Conservation (phyloP, 176 grass and related monocot genomes). For the Aegilops umbellulata region DNA sequence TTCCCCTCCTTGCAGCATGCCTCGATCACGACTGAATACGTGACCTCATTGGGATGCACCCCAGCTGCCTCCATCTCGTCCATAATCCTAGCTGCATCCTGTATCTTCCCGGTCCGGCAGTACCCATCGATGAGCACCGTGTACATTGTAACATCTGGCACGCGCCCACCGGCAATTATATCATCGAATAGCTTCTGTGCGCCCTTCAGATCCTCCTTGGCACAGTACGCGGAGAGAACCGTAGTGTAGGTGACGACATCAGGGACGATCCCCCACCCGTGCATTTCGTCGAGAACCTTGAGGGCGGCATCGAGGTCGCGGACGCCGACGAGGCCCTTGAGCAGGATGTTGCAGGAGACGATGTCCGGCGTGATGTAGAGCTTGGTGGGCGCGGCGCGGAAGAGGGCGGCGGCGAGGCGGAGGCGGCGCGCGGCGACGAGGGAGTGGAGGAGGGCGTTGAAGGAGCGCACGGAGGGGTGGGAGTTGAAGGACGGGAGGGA, state of each 20-base stretch:
- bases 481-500: slow-evolving; percentile 69
- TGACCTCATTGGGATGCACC: slow-evolving; percentile 57
- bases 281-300: slow-evolving; percentile 72
- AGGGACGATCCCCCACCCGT: slow-evolving; percentile 45
- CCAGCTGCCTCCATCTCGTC: slow-evolving; percentile 67
- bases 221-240: slow-evolving; percentile 46
- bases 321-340: slow-evolving; percentile 31
- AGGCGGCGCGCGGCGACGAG: slow-evolving; percentile 56
- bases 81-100: slow-evolving; percentile 74
- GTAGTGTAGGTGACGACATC: slow-evolving; percentile 72
- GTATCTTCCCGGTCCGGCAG: slow-evolving; percentile 30
- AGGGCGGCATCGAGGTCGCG: slow-evolving; percentile 50
- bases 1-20: slow-evolving; percentile 55
- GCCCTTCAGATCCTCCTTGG: slow-evolving; percentile 46
- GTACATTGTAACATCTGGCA: slow-evolving; percentile 63
- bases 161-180: slow-evolving; percentile 37
- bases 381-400: slow-evolving; percentile 44
- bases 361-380: slow-evolving; percentile 68
- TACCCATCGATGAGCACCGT: slow-evolving; percentile 67
- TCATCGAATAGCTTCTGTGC: slow-evolving; percentile 46
- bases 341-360: slow-evolving; percentile 72
- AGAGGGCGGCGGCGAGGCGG: slow-evolving; percentile 58
- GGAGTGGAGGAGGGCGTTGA: slow-evolving; percentile 74
- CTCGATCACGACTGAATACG: slow-evolving; percentile 67
- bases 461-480: slow-evolving; percentile 54